Evolutionary conservation across 768 basidiomycete species (phyloP).

Genomic region (Nidula microcarpa): DNA sequence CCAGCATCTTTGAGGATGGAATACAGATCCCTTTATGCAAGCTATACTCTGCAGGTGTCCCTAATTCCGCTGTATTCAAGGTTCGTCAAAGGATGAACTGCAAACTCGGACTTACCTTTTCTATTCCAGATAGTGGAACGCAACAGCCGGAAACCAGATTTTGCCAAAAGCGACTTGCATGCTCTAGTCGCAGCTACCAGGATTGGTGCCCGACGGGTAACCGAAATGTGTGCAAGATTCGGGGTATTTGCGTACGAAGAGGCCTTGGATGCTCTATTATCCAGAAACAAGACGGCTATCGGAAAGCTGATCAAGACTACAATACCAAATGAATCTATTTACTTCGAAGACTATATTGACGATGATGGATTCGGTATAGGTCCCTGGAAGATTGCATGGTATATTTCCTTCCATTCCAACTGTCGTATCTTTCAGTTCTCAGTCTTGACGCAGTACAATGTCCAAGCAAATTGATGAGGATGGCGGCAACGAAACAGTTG

Average conservation of each 20-base stretch:
- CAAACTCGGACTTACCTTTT: background rate
- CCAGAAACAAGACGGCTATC: conserved; percentile 21
- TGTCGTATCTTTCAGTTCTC: background rate
- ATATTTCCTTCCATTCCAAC: background rate
- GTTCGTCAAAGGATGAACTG: conserved; percentile 1
- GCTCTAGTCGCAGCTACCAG: conserved; percentile 22
- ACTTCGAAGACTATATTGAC: conserved; percentile 25
- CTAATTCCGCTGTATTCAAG: conserved; percentile 19
- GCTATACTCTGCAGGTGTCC: conserved; percentile 16
- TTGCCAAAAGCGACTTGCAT: conserved; percentile 21
- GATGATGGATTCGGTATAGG: conserved; percentile 23
- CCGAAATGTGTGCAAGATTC: conserved; percentile 20
- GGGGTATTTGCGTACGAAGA: conserved; percentile 17
- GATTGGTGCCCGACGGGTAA: conserved; percentile 17
- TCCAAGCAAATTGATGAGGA: conserved; percentile 16
- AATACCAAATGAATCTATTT: conserved; percentile 14
- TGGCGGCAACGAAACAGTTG: conserved; percentile 15
- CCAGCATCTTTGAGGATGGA: conserved; percentile 21
- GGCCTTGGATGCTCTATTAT: conserved; percentile 18
- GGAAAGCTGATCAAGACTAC: conserved; percentile 20
- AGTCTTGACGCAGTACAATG: conserved; percentile 12
- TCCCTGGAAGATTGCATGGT: conserved; percentile 19
- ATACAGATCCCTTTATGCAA: conserved; percentile 24
- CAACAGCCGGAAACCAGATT: conserved; percentile 22
- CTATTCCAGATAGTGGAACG: conserved; percentile 10